A percentile compares a stretch with the other conserved stretches of the same genome.
These are phyloP conservation scores for Exophiala bonariae DNA, from an alignment of 2,329 filamentous ascomycete species.

Conservation along the genomic window DNA sequence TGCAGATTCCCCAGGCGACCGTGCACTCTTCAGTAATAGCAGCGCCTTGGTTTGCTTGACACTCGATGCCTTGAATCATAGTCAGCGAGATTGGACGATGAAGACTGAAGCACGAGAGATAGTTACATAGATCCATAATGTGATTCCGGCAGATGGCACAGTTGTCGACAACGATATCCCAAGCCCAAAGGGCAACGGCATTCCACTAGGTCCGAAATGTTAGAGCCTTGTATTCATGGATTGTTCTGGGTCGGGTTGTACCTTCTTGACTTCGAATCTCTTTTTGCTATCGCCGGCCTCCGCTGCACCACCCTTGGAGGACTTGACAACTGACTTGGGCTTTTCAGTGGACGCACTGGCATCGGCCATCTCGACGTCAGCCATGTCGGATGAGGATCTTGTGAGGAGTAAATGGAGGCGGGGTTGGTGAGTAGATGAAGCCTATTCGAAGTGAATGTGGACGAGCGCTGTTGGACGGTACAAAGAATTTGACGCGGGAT, in stretches of 20 bases:
- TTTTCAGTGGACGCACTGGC: constrained; percentile 60
- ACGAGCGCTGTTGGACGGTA: too few species aligned
- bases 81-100: constrained; percentile 5
- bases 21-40: constrained; percentile 98
- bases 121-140: constrained; percentile 96
- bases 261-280: constrained; percentile 99
- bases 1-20: constrained; percentile 98
- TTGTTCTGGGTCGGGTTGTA: constrained; percentile 38
- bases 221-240: constrained; percentile 5
- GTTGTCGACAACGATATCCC: constrained; percentile 99
- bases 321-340: constrained; percentile 58
- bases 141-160: constrained; percentile 99
- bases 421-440: too few species aligned
- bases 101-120: not conserved
- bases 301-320: constrained; percentile 50
- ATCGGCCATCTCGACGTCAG: constrained; percentile 96
- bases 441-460: constrained; percentile 19
- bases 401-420: too few species aligned
- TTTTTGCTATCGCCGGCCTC: constrained; percentile 73
- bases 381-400: constrained; percentile 58
- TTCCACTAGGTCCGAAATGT: constrained; percentile 71
- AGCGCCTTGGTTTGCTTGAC: constrained; percentile 96
- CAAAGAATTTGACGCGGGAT: too few species aligned
- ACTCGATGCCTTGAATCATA: constrained; percentile 74
- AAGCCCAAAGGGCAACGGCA: constrained; percentile 95